These are phyloP conservation scores for Pichia occidentalis DNA, from an alignment of 805 yeast genomes.

Conservation along the genomic window DNA sequence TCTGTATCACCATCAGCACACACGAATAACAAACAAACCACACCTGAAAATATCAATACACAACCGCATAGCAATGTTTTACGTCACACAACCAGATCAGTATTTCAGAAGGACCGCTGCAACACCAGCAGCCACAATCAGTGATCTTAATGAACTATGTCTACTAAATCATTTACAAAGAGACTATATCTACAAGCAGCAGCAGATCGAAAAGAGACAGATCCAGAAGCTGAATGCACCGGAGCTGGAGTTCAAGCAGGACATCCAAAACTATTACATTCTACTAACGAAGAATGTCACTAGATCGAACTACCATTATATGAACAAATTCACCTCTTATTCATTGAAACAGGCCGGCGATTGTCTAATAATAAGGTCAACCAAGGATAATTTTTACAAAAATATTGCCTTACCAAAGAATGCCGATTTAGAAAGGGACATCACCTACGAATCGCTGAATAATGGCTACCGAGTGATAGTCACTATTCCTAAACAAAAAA, in stretches of 20 bases:
- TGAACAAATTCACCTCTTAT: slow-evolving; percentile 19
- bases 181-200: slow-evolving; percentile 8
- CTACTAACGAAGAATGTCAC: slow-evolving; percentile 16
- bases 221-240: slow-evolving; percentile 12
- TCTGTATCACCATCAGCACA: too few species aligned
- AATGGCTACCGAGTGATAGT: slow-evolving; percentile 21
- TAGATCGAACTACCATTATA: slow-evolving; percentile 4
- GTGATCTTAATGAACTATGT: slow-evolving; percentile 4
- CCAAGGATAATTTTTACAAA: slow-evolving; percentile 19
- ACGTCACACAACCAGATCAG: slow-evolving; percentile 16
- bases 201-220: slow-evolving; percentile 9
- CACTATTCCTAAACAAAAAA: slow-evolving; percentile 13
- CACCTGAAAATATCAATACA: not conserved
- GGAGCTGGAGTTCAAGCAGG: slow-evolving; percentile 15
- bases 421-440: slow-evolving; percentile 15
- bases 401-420: slow-evolving; percentile 22
- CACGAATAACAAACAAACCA: too few species aligned
- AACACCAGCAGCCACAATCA: not conserved
- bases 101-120: slow-evolving; percentile 1
- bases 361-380: slow-evolving; percentile 19
- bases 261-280: slow-evolving; percentile 21
- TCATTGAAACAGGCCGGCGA: slow-evolving; percentile 18
- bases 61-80: slow-evolving; percentile 15
- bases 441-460: slow-evolving; percentile 16
- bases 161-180: slow-evolving; percentile 8